These are phyloP conservation scores for Stenogyne calaminthoides DNA, from an alignment of 305 asterid genomes.

Conservation along the genomic window DNA sequence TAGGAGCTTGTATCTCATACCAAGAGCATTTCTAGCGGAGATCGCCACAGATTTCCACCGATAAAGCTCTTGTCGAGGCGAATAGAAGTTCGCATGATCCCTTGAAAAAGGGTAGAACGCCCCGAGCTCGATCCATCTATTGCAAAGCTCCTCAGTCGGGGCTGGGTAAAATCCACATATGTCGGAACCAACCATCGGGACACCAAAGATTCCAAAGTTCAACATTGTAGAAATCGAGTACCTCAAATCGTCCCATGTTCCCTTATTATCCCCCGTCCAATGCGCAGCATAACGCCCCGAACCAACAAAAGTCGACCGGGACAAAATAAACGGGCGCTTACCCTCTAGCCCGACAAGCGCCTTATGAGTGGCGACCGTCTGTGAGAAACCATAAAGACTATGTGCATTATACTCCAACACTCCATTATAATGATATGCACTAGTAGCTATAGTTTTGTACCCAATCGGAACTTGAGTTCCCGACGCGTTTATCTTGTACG, in stretches of 20 bases:
- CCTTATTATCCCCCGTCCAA: constrained; percentile 92
- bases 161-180: constrained; percentile 86
- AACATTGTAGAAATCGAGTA: too few relatives aligned
- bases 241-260: constrained; percentile 73
- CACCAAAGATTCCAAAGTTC: constrained; percentile 82
- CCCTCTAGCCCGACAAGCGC: constrained; percentile 65
- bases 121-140: constrained; percentile 88
- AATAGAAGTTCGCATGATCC: constrained; percentile 83
- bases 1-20: constrained; percentile 80
- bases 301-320: constrained; percentile 78
- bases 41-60: constrained; percentile 81
- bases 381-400: constrained; percentile 76
- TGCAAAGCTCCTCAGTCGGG: constrained; percentile 84
- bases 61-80: constrained; percentile 92
- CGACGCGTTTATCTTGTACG: constrained; percentile 90
- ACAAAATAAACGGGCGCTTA: constrained; percentile 74
- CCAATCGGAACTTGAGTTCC: constrained; percentile 66
- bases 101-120: constrained; percentile 93
- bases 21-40: constrained; percentile 84
- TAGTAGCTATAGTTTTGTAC: constrained; percentile 84
- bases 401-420: constrained; percentile 84
- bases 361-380: constrained; percentile 71
- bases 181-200: constrained; percentile 96
- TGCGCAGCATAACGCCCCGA: constrained; percentile 85
- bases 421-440: constrained; percentile 78